These are phyloP conservation scores for Seiridium unicorne DNA, from an alignment of 2,329 filamentous ascomycete genomes.

Conservation along the genomic window DNA sequence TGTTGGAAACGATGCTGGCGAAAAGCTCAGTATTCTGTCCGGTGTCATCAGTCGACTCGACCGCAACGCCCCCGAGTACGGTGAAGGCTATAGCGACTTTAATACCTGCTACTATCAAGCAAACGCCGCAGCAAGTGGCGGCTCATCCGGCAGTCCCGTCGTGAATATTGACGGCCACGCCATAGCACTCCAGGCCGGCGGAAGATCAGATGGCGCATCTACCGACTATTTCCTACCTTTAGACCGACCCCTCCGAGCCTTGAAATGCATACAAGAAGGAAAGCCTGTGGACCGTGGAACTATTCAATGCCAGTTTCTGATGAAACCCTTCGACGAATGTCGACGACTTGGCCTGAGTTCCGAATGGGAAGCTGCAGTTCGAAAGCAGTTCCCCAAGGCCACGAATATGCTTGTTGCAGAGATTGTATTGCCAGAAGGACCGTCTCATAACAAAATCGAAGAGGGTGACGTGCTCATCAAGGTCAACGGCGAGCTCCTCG, in stretches of 20 bases:
- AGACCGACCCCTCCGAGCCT: conserved; percentile 82
- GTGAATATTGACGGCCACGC: conserved; percentile 93
- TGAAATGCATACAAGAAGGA: conserved; percentile 79
- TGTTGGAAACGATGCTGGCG: conserved; percentile 96
- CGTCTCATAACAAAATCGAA: conserved; percentile 81
- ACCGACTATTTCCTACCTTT: conserved; percentile 97
- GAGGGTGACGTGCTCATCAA: conserved; percentile 93
- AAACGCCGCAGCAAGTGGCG: conserved; percentile 92
- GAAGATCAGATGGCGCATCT: conserved; percentile 88
- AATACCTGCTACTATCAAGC: conserved; percentile 96
- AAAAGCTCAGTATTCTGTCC: conserved; percentile 96
- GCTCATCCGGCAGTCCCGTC: conserved; percentile 96
- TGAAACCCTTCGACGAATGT: conserved; percentile 98
- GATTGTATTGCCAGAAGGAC: conserved; percentile 88
- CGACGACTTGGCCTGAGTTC: conserved; percentile 81
- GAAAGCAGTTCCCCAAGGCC: conserved; percentile 83
- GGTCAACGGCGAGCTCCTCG: conserved; percentile 89
- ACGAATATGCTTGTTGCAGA: conserved; percentile 97
- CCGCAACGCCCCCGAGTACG: conserved; percentile 95
- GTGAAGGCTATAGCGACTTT: conserved; percentile 97
- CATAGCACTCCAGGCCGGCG: conserved; percentile 90
- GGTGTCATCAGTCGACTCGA: conserved; percentile 96
- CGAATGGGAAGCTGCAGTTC: conserved; percentile 82
- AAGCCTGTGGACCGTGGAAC: conserved; percentile 82
- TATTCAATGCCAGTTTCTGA: conserved; percentile 96